These are phyloP conservation scores for Termitomyces sp. DNA, from an alignment of 1,284 basidiomycete species.

Conservation along the genomic window DNA sequence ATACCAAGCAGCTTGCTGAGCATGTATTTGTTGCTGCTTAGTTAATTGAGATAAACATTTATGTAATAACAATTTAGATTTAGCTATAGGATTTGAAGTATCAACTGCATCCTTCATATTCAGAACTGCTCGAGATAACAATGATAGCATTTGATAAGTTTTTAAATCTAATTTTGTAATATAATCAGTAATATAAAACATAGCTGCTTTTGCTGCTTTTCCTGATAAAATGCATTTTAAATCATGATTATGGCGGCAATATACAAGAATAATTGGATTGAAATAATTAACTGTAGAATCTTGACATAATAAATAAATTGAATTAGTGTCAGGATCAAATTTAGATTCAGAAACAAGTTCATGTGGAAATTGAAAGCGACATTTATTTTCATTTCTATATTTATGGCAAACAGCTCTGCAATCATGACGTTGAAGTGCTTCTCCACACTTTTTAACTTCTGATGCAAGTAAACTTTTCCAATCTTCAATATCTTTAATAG, in stretches of 20 bases:
- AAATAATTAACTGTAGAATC: constrained; percentile 8
- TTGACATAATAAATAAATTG: constrained; percentile 1
- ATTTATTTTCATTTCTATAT: too few species aligned
- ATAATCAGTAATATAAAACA: constrained; percentile 10
- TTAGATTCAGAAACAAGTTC: too few species aligned
- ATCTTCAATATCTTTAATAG: too few species aligned
- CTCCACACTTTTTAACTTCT: too few species aligned
- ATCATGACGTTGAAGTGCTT: too few species aligned
- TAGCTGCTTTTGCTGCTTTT: constrained; percentile 8
- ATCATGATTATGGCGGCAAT: constrained; percentile 4
- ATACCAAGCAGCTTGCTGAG: not conserved
- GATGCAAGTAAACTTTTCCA: too few species aligned
- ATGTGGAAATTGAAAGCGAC: too few species aligned
- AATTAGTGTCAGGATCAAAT: not conserved
- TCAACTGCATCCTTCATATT: not conserved
- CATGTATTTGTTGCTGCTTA: constrained; percentile 2
- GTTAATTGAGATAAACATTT: constrained; percentile 3
- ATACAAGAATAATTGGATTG: constrained; percentile 2
- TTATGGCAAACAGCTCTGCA: too few species aligned
- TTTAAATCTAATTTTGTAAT: constrained; percentile 8
- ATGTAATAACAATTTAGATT: not conserved
- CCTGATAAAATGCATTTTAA: constrained; percentile 5
- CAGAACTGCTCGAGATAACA: constrained; percentile 1
- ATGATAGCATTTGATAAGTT: constrained; percentile 7
- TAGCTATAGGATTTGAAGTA: too few species aligned